Evolutionary conservation across 768 basidiomycete genomes (phyloP).

Genomic region (Boletus reticuloceps): DNA sequence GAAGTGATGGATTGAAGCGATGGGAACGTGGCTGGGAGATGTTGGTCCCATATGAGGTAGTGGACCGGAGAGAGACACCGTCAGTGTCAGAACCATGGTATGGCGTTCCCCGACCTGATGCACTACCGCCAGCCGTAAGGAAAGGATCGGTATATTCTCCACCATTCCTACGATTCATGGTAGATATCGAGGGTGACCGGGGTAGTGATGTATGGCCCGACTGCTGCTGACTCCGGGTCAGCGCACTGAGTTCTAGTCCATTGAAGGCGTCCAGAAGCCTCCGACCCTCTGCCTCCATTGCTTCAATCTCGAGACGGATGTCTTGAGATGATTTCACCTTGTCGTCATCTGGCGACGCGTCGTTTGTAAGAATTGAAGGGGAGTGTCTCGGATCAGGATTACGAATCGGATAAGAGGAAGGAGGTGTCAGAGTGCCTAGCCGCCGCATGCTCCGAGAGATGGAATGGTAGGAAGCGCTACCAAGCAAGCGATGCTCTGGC

Average conservation of each 20-base stretch:
- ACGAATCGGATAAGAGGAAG: slow-evolving; percentile 48
- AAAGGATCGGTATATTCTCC: slow-evolving; percentile 27
- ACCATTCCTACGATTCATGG: slow-evolving; percentile 23
- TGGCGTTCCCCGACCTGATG: slow-evolving; percentile 31
- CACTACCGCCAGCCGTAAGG: slow-evolving; percentile 21
- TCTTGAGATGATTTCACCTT: slow-evolving; percentile 56
- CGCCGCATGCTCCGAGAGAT: slow-evolving; percentile 45
- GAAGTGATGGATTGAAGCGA: slow-evolving; percentile 37
- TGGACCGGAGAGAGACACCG: slow-evolving; percentile 51
- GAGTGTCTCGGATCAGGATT: slow-evolving; percentile 38
- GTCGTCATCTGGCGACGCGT: slow-evolving; percentile 52
- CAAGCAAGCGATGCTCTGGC: slow-evolving; percentile 22
- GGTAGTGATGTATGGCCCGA: slow-evolving; percentile 23
- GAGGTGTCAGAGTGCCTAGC: slow-evolving; percentile 45
- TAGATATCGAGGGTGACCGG: slow-evolving; percentile 30
- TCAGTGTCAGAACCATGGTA: slow-evolving; percentile 43
- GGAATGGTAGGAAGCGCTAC: slow-evolving; percentile 38
- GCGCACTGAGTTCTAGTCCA: slow-evolving; percentile 68
- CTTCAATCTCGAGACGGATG: slow-evolving; percentile 62
- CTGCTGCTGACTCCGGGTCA: slow-evolving; percentile 40
- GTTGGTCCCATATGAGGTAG: slow-evolving; percentile 48
- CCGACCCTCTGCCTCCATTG: slow-evolving; percentile 68
- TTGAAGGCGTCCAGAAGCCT: slow-evolving; percentile 77
- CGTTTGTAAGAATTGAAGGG: slow-evolving; percentile 25
- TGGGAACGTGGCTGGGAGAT: slow-evolving; percentile 47